Base-by-base conservation (phyloP, 441 rosid genomes). In the Brassica hybrid region DNA sequence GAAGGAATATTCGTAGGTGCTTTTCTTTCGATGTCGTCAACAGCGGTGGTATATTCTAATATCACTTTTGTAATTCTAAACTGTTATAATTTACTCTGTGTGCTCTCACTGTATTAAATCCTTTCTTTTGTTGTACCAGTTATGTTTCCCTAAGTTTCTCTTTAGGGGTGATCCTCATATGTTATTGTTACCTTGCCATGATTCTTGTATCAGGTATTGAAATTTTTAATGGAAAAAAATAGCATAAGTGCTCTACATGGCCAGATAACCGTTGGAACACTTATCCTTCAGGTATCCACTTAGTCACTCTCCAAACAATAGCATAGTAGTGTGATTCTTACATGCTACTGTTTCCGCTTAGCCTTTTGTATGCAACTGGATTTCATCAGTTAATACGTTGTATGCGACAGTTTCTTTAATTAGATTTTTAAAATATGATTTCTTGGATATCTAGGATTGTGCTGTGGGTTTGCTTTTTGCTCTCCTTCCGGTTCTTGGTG, bases 391-490 rank as follows among this genome's bases (percentile, higher is more conserved):
- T 70, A 65, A 18, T 69, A 50, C 75, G 67, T 23, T 70, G 70
- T 69, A 65, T 62, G 72, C 66, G 69, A 54, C 50, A 65, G 4
- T 60, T 59, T 11, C 70, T 70, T 63, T 25, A 65, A 4, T 59
- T 63, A 13, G 32, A 68, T 60, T 25, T 43, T 38, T 70, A 76
- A 76, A 72, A 67, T 74, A 80, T 61, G 48, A 69, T 66, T 77
- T 56, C 62, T 23, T 86, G 68, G 61, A 61, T 71, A 78, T 13
- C 63, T 88, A 94, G 99, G 99, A 94, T 74, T 94, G 98, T 87
- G 97, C 97, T 54, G 99, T 93, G 71, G 99, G 99, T 67, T 86
- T 94, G 90, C 86, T 94, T 71, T 94, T 93, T 86, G 99, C 99
- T 86, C 87, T 94, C 83, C 99, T 94, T 73, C 98, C 97, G 32